Percentiles rank a stretch among this genome's conserved stretches.
phyloP scores from a whole-genome alignment of 129 eudicot species.

The Helichrysum umbraculigerum region DNA sequence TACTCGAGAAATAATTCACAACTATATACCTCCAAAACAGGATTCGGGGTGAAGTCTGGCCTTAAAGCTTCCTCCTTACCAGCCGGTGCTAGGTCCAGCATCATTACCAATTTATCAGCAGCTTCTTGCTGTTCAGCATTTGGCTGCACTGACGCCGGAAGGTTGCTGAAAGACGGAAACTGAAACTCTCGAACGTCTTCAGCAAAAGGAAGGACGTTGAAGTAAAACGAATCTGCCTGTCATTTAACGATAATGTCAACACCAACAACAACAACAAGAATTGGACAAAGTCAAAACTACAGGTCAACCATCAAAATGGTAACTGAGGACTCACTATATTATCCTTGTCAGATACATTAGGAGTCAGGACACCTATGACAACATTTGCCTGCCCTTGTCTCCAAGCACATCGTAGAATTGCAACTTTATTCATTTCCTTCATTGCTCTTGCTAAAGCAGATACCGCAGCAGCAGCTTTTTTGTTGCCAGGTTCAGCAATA shows the following conservation, averaged over 20 bases:
- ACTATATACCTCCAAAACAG: constrained; percentile 73
- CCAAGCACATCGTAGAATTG: constrained; percentile 92
- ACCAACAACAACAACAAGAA: not conserved
- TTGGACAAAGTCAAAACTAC: not conserved
- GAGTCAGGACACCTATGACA: constrained; percentile 83
- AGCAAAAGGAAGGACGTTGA: constrained; percentile 93
- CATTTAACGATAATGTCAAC: constrained; percentile 17
- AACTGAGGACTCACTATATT: constrained; percentile 57
- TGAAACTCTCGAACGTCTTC: constrained; percentile 95
- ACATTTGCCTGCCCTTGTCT: constrained; percentile 91
- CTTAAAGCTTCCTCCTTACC: constrained; percentile 73
- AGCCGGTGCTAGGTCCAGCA: constrained; percentile 87
- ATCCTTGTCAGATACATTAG: constrained; percentile 68
- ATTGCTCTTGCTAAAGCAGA: constrained; percentile 94
- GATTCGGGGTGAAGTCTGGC: constrained; percentile 93
- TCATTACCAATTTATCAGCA: constrained; percentile 85
- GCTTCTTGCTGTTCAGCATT: constrained; percentile 82
- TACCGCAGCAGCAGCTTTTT: constrained; percentile 68
- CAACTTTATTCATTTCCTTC: constrained; percentile 95
- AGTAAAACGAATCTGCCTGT: constrained; percentile 92
- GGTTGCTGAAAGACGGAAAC: constrained; percentile 85
- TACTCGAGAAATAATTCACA: not conserved
- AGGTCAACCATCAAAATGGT: constrained; percentile 3
- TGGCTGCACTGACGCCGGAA: constrained; percentile 75
- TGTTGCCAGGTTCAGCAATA: constrained; percentile 86